A percentile compares a stretch with the other conserved stretches of the same genome.
Evolutionary conservation across 2,329 filamentous ascomycete species (phyloP).

Genomic region (Setomelanomma holmii): DNA sequence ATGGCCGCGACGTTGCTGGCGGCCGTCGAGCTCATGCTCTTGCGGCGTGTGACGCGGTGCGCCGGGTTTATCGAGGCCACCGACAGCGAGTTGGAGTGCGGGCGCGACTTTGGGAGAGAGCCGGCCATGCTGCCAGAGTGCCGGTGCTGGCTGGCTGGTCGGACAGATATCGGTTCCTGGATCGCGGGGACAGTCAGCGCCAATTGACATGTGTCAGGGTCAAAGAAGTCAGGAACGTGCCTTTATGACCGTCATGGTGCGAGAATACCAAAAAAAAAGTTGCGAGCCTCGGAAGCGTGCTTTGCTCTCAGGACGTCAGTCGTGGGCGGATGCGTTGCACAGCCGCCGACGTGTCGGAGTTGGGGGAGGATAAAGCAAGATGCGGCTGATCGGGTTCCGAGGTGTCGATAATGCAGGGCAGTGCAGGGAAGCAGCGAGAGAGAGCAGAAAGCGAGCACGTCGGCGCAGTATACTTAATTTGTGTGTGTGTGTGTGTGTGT

Average conservation of each 20-base stretch:
- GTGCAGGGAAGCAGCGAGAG: constrained; percentile 8
- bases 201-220: constrained; percentile 17
- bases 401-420: constrained; percentile 19
- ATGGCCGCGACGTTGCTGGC: constrained; percentile 76
- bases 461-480: neutral
- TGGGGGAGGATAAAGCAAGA: constrained; percentile 13
- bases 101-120: constrained; percentile 72
- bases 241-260: constrained; percentile 50
- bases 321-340: constrained; percentile 20
- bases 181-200: constrained; percentile 36
- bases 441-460: neutral
- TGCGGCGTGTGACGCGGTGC: constrained; percentile 88
- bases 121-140: constrained; percentile 57
- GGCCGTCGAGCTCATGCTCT: constrained; percentile 84
- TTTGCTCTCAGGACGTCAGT: constrained; percentile 20
- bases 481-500: constrained; percentile 17
- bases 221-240: constrained; percentile 26
- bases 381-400: constrained; percentile 25
- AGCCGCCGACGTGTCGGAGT: constrained; percentile 25
- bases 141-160: constrained; percentile 55
- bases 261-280: constrained; percentile 9
- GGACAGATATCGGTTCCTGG: constrained; percentile 52
- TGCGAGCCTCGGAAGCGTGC: constrained; percentile 14
- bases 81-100: constrained; percentile 82
- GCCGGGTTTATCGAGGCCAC: constrained; percentile 77